Conservation (phyloP, 169 alveolate species). For the Plasmodium vivax region DNA sequence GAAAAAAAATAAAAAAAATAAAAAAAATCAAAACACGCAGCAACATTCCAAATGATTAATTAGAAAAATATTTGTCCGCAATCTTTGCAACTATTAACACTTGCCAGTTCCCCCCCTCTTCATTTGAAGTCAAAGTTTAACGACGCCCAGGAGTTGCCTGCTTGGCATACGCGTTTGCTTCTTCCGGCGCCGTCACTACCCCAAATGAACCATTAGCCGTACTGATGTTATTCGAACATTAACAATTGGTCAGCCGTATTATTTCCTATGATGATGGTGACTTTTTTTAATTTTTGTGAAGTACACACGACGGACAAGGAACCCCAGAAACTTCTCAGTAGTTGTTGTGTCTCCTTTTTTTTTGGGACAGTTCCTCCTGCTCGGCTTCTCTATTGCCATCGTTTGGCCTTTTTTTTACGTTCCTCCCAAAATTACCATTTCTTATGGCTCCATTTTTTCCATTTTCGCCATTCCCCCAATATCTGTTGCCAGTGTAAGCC, state of each 20-base stretch:
- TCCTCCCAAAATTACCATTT: background rate
- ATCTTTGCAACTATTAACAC: background rate
- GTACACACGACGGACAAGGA: background rate
- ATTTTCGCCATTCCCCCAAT: background rate
- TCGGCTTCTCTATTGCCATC: background rate
- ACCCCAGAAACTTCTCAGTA: background rate
- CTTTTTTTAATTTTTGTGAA: background rate
- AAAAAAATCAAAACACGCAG: background rate
- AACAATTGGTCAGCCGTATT: background rate
- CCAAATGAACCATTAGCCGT: background rate
- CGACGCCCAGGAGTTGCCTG: background rate
- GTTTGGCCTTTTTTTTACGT: conserved; percentile 18
- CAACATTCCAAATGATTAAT: background rate
- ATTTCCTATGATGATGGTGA: background rate
- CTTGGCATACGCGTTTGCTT: background rate
- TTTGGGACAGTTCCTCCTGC: background rate
- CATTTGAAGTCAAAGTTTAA: background rate
- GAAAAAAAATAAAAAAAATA: background rate
- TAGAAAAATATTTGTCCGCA: background rate
- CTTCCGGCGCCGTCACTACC: background rate
- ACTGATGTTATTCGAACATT: background rate
- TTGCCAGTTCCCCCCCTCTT: background rate
- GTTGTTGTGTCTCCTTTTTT: background rate
- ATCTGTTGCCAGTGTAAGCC: conserved; percentile 8
- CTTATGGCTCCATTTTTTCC: conserved; percentile 2